These are phyloP conservation scores for Fusarium ambrosium DNA, from an alignment of 2,329 filamentous ascomycete species.

Conservation along the genomic window DNA sequence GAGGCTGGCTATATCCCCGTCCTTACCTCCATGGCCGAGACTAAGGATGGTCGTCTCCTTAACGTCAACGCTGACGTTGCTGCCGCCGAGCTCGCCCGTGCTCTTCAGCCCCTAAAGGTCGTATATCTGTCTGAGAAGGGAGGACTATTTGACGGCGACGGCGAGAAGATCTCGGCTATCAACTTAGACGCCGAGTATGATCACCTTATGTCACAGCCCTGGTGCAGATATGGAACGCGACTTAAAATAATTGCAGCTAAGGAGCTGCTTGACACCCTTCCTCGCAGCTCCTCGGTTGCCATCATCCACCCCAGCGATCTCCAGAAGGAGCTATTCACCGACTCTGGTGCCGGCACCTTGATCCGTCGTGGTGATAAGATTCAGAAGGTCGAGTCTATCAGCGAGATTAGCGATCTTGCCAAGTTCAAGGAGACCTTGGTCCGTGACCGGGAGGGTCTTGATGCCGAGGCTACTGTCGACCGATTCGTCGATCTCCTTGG, in stretches of 20 bases:
- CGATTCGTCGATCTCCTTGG: slow-evolving; percentile 86
- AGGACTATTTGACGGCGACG: slow-evolving; percentile 92
- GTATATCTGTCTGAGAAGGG: slow-evolving; percentile 99
- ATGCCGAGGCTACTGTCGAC: slow-evolving; percentile 86
- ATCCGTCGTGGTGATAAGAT: slow-evolving; percentile 94
- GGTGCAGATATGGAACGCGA: slow-evolving; percentile 94
- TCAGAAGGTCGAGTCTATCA: slow-evolving; percentile 76
- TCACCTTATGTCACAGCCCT: slow-evolving; percentile 90
- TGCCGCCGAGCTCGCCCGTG: slow-evolving; percentile 90
- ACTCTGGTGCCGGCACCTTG: slow-evolving; percentile 92
- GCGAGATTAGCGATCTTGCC: slow-evolving; percentile 80
- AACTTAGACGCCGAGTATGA: slow-evolving; percentile 98
- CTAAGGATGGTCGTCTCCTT: slow-evolving; percentile 88
- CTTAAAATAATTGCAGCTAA: slow-evolving; percentile 77
- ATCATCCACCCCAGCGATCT: slow-evolving; percentile 97
- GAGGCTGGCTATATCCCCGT: slow-evolving; percentile 92
- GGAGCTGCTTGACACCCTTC: slow-evolving; percentile 88
- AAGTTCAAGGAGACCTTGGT: slow-evolving; percentile 87
- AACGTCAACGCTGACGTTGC: slow-evolving; percentile 99
- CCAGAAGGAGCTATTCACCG: slow-evolving; percentile 96
- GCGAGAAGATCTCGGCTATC: slow-evolving; percentile 95
- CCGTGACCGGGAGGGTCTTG: slow-evolving; percentile 83
- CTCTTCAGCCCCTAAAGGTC: slow-evolving; percentile 94
- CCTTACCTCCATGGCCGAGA: slow-evolving; percentile 96
- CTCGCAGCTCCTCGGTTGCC: slow-evolving; percentile 92